Base-by-base conservation (phyloP, 2,329 filamentous ascomycete genomes). In the Onygena corvina region DNA sequence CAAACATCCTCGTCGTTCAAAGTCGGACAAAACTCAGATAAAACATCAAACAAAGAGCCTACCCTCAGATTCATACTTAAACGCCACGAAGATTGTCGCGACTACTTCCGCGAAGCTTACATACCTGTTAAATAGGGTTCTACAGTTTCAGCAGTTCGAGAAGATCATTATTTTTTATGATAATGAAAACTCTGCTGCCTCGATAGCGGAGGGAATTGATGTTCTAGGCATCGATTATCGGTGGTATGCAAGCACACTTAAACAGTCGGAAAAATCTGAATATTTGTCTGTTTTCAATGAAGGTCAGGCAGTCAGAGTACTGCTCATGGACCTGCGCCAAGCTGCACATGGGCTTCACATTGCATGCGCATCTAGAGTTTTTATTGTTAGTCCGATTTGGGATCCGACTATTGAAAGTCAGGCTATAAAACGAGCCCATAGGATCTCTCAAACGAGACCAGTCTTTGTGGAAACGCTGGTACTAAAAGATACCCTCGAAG, bases 131-230 rank as follows among this genome's bases (percentile, higher is more conserved):
- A 83, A 88, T 48, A 74, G 78, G 27, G 80, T 95, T 9, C 64
- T 81, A 3, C 71, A 76, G 47, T 73, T 89, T 53, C 79, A 92
- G 48, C 65, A 73, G 1, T 67, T 75, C 0, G 88, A 94, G 59
- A 94, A 95, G 64, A 92, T 93, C 2, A 79, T 95, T 47, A 76
- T 95, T 7, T 96, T 96, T 64, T 95, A 94, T 62, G 87, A 94
- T 53, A 83, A 84, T 27, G 84, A 92, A 52, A 90, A 94, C 57
- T 76, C 84, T 1, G 89, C 87, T 1, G 94, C 79, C 64, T 94
- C 93, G 67, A 76, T 95, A 33, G 84, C 86, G 0, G 81, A 88
- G 60, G 80, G 83, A 25, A 74, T 96, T 0, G 89, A 95, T 56
- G 74, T 90, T 27, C 65, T 83, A 1, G 73, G 77, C 6, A 66